Conservation (phyloP, 108 stramenopile genomes). For the Nitzschia palea region DNA sequence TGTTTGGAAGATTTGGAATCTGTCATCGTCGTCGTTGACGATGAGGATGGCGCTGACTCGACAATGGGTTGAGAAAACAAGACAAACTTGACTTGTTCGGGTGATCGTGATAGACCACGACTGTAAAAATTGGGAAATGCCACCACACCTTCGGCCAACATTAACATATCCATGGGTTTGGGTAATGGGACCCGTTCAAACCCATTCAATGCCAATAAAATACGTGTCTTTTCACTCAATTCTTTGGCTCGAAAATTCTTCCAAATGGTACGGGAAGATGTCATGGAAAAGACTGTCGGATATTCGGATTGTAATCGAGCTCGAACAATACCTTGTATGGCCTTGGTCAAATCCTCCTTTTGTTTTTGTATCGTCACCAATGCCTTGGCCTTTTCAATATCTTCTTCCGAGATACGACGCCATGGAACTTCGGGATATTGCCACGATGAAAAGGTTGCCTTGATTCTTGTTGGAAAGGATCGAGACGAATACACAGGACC, state of each 20-base stretch:
- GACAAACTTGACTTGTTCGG: neutral
- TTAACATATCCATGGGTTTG: neutral
- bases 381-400: neutral
- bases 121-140: slow-evolving; percentile 13
- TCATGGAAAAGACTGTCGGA: slow-evolving; percentile 1
- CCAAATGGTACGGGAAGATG: slow-evolving; percentile 2
- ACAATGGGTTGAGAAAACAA: slow-evolving; percentile 6
- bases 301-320: neutral
- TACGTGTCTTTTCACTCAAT: slow-evolving; percentile 6
- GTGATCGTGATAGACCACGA: neutral
- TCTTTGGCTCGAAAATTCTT: neutral
- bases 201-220: slow-evolving; percentile 20
- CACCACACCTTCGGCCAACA: slow-evolving; percentile 33
- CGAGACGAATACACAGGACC: too few relatives aligned
- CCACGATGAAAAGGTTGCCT: slow-evolving; percentile 9
- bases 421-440: slow-evolving; percentile 3
- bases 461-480: too few relatives aligned
- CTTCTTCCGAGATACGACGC: neutral
- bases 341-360: neutral
- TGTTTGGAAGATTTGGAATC: neutral
- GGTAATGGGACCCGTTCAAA: slow-evolving; percentile 19
- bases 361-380: slow-evolving; percentile 1
- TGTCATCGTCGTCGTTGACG: neutral
- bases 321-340: neutral
- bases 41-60: neutral